Base-by-base conservation (phyloP, 257 asterid species). In the Mitragyna speciosa region DNA sequence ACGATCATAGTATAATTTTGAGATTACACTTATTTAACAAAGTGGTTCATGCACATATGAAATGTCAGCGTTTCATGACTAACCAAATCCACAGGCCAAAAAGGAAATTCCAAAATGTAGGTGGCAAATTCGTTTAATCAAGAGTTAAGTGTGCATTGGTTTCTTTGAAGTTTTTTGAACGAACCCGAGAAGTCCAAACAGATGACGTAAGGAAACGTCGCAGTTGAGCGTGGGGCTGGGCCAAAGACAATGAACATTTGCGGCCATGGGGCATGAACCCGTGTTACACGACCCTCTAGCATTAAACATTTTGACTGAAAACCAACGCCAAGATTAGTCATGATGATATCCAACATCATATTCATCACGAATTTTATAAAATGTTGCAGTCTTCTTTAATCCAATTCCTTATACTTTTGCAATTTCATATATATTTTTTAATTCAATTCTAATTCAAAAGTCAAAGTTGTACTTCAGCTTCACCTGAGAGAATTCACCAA, bases 231-330 rank as follows among this genome's bases (percentile, higher is more conserved):
- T 26, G 36, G 70, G 70, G 20, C 17, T 20, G 22, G 52, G 61
- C 8, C 30, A 79, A 12, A 56, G 86, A 84, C 45, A 49, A 22
- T 41, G 84, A 84, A 66, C 67, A 1, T 3, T 82, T 69, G 8
- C 30, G 83, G 81, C 72, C 1, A 84, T 10, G 88, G 80, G 81
- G 80, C 79, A 73, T 79, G 86, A 82, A 79, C 80, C 82, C 31
- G 30, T 31, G 24, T 7, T 26, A 0, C 11, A 11, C 0, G 63
- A 15, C 33, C 4, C 1, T 52, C 45, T 17, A 67, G 31, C 70
- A 78, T 24, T 78, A 36, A 47, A 24, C 76, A 45, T 30, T 31
- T 70, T 70, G 82, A 78, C 82, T n/a, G 4, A 24, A 43, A 7
- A 0, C 33, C 52, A 19, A 36, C 14, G 20, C 63, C 26, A 69